Percentiles rank a stretch among this genome's conserved stretches.
Conservation (phyloP, 345 rosid genomes). For the Anacardium occidentale region DNA sequence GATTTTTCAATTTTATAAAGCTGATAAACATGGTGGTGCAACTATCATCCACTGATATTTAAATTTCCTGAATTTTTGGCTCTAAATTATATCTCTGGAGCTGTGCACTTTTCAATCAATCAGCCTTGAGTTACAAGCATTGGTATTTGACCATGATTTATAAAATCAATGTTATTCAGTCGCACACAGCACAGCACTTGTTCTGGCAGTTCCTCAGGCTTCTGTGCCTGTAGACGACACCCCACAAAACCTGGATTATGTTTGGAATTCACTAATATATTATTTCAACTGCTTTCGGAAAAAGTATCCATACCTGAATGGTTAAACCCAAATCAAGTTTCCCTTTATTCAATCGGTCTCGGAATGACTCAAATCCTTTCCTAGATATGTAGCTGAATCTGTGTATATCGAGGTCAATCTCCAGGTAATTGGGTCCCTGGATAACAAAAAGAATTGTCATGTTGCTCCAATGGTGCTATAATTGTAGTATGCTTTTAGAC, state of each 20-base stretch:
- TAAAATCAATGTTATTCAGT: conserved; percentile 66
- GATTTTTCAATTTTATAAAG: not conserved
- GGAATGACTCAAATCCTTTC: conserved; percentile 85
- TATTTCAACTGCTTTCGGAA: not conserved
- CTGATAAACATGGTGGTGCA: not conserved
- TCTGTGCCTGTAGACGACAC: conserved; percentile 55
- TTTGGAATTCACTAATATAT: not conserved
- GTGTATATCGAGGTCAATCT: conserved; percentile 79
- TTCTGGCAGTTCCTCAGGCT: conserved; percentile 83
- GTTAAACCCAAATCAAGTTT: conserved; percentile 70
- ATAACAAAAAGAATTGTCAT: conserved; percentile 11
- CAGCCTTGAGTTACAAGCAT: conserved; percentile 45
- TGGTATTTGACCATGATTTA: conserved; percentile 70
- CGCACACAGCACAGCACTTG: conserved; percentile 72
- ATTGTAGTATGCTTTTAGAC: not conserved
- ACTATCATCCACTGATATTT: not conserved
- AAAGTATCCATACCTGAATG: conserved; percentile 56
- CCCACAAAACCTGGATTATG: not conserved
- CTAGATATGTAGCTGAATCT: conserved; percentile 87
- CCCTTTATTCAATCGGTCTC: conserved; percentile 57
- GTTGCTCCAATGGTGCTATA: not conserved
- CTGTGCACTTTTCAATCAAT: conserved; percentile 19
- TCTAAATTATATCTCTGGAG: not conserved
- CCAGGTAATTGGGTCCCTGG: conserved; percentile 80
- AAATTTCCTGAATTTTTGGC: not conserved